Base-by-base conservation (phyloP, 345 rosid genomes). In the Acer yangbiense region DNA sequence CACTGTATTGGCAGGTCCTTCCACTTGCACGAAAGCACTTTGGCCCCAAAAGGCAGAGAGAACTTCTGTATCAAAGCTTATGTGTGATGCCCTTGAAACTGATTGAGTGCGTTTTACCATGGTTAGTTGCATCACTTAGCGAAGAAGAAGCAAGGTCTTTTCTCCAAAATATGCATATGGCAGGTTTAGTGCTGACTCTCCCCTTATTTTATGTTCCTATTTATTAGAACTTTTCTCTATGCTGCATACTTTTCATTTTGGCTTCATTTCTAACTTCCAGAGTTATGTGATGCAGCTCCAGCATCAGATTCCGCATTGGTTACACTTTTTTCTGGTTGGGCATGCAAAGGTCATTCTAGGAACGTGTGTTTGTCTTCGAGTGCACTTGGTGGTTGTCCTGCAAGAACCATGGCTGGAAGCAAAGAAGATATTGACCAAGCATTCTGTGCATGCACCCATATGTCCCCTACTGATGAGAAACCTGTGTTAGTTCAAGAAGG, bases 1-100 rank as follows among this genome's bases (percentile, higher is more conserved):
- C 61, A 43, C 64, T 83, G 25, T 50, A 55, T 75, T 79, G 25
- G 18, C 65, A 88, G 92, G 92, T 88, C 70, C 88, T 88, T 65
- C 92, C 92, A 44, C 92, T 88, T 83, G 90, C 92, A 62, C 86
- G 88, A 73, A 87, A 81, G 80, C 87, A 85, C 74, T 88, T 88
- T 78, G 85, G 84, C 80, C 54, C 83, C 77, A 85, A 79, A 81
- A 83, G 90, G 76, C 92, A 89, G 79, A 85, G 88, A 66, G 90
- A 89, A 82, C 90, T 89, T 81, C 86, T 89, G 63, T 89, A 89
- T 75, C 85, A 85, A 78, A 89, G 92, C 78, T 78, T 89, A 58
- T 85, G 92, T 68, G 86, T 89, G 76, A 89, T 89, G 92, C 92
- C 92, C 16, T 78, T 89, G 83, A 89, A 85, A 78, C 74, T 89